These are phyloP conservation scores for Sordaria brevicollis DNA, from an alignment of 495 filamentous ascomycete species.

Conservation along the genomic window DNA sequence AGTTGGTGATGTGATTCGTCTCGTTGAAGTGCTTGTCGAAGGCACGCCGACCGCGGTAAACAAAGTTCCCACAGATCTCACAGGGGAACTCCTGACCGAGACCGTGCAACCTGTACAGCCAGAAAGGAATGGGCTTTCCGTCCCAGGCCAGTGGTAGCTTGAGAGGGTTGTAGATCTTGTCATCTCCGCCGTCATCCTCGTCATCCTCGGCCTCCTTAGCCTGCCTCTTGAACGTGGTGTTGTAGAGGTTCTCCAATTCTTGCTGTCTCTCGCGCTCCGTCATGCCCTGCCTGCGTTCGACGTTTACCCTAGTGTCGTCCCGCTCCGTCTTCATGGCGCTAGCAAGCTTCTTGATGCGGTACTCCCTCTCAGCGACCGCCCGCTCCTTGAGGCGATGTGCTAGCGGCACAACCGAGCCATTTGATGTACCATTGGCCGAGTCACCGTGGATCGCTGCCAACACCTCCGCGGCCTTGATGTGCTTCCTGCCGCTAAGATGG, in stretches of 20 bases:
- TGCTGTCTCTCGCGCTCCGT: constrained; percentile 88
- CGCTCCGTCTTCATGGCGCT: constrained; percentile 68
- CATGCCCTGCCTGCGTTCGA: constrained; percentile 90
- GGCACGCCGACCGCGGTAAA: constrained; percentile 90
- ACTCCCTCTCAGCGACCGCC: constrained; percentile 82
- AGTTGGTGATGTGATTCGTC: constrained; percentile 77
- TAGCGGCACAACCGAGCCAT: constrained; percentile 20
- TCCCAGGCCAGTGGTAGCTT: constrained; percentile 96
- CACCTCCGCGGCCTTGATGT: constrained; percentile 67
- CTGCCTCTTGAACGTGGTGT: constrained; percentile 31
- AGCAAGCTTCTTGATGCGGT: constrained; percentile 65
- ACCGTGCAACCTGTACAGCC: constrained; percentile 95
- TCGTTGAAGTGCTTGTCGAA: constrained; percentile 99
- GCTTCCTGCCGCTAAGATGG: constrained; percentile 85
- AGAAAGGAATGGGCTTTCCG: constrained; percentile 96
- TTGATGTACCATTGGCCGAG: constrained; percentile 18
- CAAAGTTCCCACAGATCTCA: constrained; percentile 94
- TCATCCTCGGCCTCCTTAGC: constrained; percentile 33
- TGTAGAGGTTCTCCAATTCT: constrained; percentile 80
- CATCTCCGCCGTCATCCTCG: constrained; percentile 52
- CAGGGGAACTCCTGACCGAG: constrained; percentile 91
- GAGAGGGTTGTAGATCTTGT: constrained; percentile 90
- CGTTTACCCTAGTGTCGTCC: constrained; percentile 78
- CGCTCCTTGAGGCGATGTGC: constrained; percentile 68
- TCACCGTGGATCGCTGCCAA: constrained; percentile 27